Evolutionary conservation across 108 stramenopile genomes (phyloP).

Genomic region (Fistulifera solaris): DNA sequence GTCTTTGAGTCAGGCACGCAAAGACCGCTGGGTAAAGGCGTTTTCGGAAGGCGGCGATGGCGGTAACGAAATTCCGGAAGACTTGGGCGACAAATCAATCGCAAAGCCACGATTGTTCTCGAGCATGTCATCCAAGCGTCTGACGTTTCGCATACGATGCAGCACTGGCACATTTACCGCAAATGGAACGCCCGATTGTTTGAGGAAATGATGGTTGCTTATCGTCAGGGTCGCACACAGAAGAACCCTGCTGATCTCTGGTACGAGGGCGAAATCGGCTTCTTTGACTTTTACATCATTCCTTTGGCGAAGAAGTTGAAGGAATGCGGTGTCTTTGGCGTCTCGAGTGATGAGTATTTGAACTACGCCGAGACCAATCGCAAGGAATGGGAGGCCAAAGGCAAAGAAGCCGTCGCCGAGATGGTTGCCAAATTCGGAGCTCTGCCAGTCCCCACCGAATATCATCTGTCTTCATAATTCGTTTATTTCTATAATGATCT

Average conservation of each 20-base stretch:
- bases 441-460: too few species aligned
- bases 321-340: conserved; percentile 33
- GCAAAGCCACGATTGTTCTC: conserved; percentile 29
- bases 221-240: neutral
- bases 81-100: conserved; percentile 8
- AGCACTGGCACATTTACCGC: conserved; percentile 29
- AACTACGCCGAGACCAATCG: conserved; percentile 8
- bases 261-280: conserved; percentile 16
- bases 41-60: conserved; percentile 9
- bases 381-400: conserved; percentile 8
- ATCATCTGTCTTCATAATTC: too few species aligned
- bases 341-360: conserved; percentile 12
- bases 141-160: conserved; percentile 37
- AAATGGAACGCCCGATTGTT: conserved; percentile 8
- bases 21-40: conserved; percentile 43
- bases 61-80: neutral
- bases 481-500: too few species aligned
- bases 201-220: conserved; percentile 5
- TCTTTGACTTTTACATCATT: conserved; percentile 35
- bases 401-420: conserved; percentile 5
- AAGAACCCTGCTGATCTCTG: conserved; percentile 3
- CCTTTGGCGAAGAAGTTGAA: conserved; percentile 36
- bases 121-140: conserved; percentile 37
- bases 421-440: conserved; percentile 20
- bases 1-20: conserved; percentile 22